Base-by-base conservation (phyloP, 2,329 filamentous ascomycete genomes). In the Colletotrichum sp. region DNA sequence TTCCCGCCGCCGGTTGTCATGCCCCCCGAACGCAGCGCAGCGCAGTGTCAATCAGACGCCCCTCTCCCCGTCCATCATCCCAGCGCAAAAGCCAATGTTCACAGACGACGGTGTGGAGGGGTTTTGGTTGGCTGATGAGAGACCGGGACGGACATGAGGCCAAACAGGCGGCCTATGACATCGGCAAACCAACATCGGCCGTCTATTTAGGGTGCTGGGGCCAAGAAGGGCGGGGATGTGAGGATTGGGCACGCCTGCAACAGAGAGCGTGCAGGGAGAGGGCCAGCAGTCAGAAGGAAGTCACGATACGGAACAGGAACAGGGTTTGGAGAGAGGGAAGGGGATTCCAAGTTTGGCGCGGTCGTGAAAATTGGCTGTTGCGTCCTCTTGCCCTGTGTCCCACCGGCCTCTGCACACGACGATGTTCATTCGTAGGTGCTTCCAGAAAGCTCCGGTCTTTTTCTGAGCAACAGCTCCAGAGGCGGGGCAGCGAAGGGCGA, bases 151-250 rank as follows among this genome's bases (percentile, higher is more conserved):
- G 21, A 48, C 43, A 48, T 48, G 6, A 48, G 43, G 43, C 43
- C 43, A 48, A 48, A 48, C 43, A 48, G 16, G n/a, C 43, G 43
- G 10, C 43, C 16, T 7, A 1, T 3, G n/a, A 48, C 43, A 48
- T 48, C 43, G n/a, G 43, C 43, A 48, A 48, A 48, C 55, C n/a
- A 43, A 64, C 32, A 58, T 52, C 55, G 68, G 52, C 36, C n/a
- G 36, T 38, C 72, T 74, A 61, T 71, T 71, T 71, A 64, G 73
- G 57, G 38, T 67, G 63, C 55, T 64, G 32, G 57, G 48, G 36
- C 18, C 12, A 16, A 36, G 18, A 60, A 12, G 24, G 15, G 24
- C 8, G 48, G 32, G 8, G 32, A 13, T 71, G 55, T 10, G 28
- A 30, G 38, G 52, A 36, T 63, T 28, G 36, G 55, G 63, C 55